Evolutionary conservation across 2,329 filamentous ascomycete genomes (phyloP).

Genomic region (Cordyceps militaris): DNA sequence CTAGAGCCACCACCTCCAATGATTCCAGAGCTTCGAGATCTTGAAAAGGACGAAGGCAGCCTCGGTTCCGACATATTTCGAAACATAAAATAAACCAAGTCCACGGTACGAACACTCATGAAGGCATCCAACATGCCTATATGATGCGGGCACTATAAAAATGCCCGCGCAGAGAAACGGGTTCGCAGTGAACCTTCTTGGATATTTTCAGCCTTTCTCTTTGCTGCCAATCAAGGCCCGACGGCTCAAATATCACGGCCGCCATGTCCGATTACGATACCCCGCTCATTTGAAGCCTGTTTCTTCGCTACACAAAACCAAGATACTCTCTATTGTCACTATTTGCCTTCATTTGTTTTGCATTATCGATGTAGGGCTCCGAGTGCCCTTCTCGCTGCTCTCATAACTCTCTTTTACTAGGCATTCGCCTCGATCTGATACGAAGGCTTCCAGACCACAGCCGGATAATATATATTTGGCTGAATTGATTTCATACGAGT

Average conservation of each 20-base stretch:
- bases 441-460: neutral
- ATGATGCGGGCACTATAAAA: neutral
- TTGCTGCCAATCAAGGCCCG: neutral
- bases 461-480: neutral
- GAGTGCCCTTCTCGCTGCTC: neutral
- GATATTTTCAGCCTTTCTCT: conserved; percentile 5
- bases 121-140: conserved; percentile 6
- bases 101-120: neutral
- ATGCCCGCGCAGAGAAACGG: neutral
- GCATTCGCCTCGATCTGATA: neutral
- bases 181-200: neutral
- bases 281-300: conserved; percentile 8
- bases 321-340: conserved; percentile 12
- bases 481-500: neutral
- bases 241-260: neutral
- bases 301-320: conserved; percentile 2
- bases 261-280: conserved; percentile 9
- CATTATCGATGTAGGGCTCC: neutral
- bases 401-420: neutral
- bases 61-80: conserved; percentile 46
- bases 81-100: conserved; percentile 45
- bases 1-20: conserved; percentile 50
- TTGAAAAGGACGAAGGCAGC: conserved; percentile 42
- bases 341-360: neutral
- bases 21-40: conserved; percentile 50